Evolutionary conservation across 768 basidiomycete species (phyloP), one percentile per base, ranked within the genome.

Genomic region (Calocybe indica): DNA sequence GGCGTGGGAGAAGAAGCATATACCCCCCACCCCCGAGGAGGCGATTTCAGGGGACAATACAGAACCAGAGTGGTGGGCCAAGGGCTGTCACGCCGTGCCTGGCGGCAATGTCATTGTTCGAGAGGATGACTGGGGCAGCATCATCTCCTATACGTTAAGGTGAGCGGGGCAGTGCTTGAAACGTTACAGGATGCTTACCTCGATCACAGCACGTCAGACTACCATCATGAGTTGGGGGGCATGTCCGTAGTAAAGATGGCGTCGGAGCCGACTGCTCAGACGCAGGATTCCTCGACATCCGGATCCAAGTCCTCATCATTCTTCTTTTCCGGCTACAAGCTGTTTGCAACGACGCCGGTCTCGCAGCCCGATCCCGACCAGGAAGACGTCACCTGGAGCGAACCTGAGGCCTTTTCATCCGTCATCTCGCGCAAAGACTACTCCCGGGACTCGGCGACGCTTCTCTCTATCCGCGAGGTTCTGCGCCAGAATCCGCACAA

Each of bases 91-190:
- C 66, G 78, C 75, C 31, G 67, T 85, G 12, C 83, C 85, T n/a
- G 78, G 79, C 3, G 75, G 80, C 6, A 82, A 78, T 56, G 71
- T 86, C 5, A 73, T 87, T 49, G 76, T 88, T 7, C 62, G 77
- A 42, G 87, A 88, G 57, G 72, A 77, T 56, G 85, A 87, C 60
- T 84, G 81, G 83, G 84, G 85, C 6, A 87, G 84, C 59, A 79
- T 89, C 41, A 88, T 88, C 53, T 81, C 86, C 5, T 87, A 83
- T 62, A 85, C 84, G 6, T 63, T 88, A 43, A 83, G 83, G 83
- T 84, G 51, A 13, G 67, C 58, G 32, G 22, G 32, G 7, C 35
- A 43, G 36, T 49, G 11, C 33, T 35, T 46, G 38, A 29, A 14
- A 9, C 39, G 37, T 38, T 30, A n/a, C 10, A 10, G n/a, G 30